Percentiles rank a stretch among this genome's conserved stretches.
phyloP scores from a whole-genome alignment of 2,329 filamentous ascomycete species.

The Colletotrichum truncatum region DNA sequence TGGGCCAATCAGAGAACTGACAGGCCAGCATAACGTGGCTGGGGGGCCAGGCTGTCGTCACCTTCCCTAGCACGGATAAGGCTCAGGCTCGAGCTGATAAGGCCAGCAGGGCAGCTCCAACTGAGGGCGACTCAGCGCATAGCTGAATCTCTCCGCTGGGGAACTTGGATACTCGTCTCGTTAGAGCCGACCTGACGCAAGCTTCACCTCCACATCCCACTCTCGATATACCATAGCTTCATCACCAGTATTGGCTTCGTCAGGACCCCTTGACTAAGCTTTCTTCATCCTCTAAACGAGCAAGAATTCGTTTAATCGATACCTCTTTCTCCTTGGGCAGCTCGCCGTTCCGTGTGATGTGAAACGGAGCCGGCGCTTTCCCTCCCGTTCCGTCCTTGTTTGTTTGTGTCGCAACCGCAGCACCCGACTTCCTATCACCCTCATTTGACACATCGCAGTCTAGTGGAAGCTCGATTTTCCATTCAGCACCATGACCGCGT shows the following conservation, averaged over 20 bases:
- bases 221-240: not conserved
- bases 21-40: conserved; percentile 15
- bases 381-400: conserved; percentile 8
- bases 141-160: not conserved
- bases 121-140: conserved; percentile 7
- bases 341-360: conserved; percentile 28
- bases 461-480: conserved; percentile 22
- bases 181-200: not conserved
- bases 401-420: conserved; percentile 24
- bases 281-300: no score
- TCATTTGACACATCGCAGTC: not conserved
- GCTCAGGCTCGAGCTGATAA: conserved; percentile 27
- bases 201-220: not conserved
- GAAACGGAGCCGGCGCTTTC: conserved; percentile 24
- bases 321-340: not conserved
- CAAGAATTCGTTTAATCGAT: conserved; percentile 1
- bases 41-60: conserved; percentile 28
- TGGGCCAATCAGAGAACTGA: conserved; percentile 1
- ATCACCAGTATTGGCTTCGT: not conserved
- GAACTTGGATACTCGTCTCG: not conserved
- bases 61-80: conserved; percentile 29
- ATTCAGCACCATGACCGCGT: conserved; percentile 46
- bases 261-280: not conserved
- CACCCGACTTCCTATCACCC: conserved; percentile 1
- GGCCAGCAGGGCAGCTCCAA: conserved; percentile 25